Evolutionary conservation across 768 basidiomycete genomes (phyloP).

Genomic region (Boletus pseudopeckii): DNA sequence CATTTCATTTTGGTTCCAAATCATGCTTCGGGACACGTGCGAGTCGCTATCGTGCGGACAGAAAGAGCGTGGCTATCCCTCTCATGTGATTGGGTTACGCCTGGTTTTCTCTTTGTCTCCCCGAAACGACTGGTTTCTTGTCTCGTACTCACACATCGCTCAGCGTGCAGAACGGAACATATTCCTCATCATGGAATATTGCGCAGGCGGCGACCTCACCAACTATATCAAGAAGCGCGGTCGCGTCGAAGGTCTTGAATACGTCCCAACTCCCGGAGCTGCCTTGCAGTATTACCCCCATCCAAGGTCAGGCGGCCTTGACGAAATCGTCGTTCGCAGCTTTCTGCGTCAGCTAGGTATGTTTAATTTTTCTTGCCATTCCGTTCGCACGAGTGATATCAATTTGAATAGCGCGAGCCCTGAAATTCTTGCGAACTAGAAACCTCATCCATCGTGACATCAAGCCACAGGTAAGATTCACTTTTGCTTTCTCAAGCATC

Average conservation of each 20-base stretch:
- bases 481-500: neutral
- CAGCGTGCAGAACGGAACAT: conserved; percentile 75
- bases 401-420: conserved; percentile 70
- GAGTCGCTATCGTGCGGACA: neutral
- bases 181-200: conserved; percentile 97
- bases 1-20: neutral
- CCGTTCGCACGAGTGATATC: neutral
- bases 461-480: conserved; percentile 76
- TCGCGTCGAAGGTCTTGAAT: conserved; percentile 84
- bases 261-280: conserved; percentile 63
- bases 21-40: neutral
- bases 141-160: conserved; percentile 8
- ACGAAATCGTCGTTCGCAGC: conserved; percentile 86
- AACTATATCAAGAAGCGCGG: conserved; percentile 99
- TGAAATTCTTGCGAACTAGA: conserved; percentile 85
- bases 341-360: conserved; percentile 87
- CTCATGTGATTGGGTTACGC: neutral
- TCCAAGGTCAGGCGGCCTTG: conserved; percentile 85
- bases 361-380: conserved; percentile 14
- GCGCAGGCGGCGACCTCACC: conserved; percentile 92
- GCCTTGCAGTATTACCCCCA: conserved; percentile 86
- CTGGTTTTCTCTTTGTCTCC: neutral
- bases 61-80: neutral
- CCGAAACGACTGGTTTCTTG: neutral
- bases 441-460: conserved; percentile 96